Percentiles rank a stretch among this genome's conserved stretches.
Evolutionary conservation across 1,139 yeast species (phyloP).

Genomic region (Saccharomyces hybrid): DNA sequence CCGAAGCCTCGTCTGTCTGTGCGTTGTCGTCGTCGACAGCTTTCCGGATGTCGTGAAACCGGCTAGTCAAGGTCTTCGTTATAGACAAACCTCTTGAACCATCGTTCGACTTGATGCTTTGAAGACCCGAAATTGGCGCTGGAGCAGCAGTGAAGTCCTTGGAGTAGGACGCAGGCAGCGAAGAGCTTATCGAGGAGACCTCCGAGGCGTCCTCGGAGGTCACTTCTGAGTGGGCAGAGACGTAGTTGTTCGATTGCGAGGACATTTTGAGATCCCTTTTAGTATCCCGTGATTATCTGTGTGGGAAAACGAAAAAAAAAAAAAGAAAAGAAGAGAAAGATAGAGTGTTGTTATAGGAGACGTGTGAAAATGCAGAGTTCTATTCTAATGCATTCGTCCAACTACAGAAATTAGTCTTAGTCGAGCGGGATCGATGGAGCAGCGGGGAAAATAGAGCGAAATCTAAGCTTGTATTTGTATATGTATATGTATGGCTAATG

Average conservation of each 20-base stretch:
- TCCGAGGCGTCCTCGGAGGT: background rate
- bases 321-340: background rate
- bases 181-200: background rate
- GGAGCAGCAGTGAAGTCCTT: background rate
- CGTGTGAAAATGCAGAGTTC: background rate
- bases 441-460: background rate
- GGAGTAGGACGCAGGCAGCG: background rate
- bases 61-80: constrained; percentile 13
- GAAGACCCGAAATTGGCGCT: background rate
- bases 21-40: constrained; percentile 26
- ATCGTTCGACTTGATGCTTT: background rate
- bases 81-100: constrained; percentile 7
- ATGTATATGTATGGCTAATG: background rate
- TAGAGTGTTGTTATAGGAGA: background rate
- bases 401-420: background rate
- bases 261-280: background rate
- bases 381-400: background rate
- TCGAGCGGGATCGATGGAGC: background rate
- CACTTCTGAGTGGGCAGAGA: background rate
- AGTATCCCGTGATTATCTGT: background rate
- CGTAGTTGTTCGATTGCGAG: background rate
- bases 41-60: constrained; percentile 12
- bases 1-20: constrained; percentile 14
- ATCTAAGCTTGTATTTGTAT: background rate
- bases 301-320: background rate